Evolutionary conservation across 2,329 filamentous ascomycete species (phyloP).

Genomic region (Dactylellina cionopaga): DNA sequence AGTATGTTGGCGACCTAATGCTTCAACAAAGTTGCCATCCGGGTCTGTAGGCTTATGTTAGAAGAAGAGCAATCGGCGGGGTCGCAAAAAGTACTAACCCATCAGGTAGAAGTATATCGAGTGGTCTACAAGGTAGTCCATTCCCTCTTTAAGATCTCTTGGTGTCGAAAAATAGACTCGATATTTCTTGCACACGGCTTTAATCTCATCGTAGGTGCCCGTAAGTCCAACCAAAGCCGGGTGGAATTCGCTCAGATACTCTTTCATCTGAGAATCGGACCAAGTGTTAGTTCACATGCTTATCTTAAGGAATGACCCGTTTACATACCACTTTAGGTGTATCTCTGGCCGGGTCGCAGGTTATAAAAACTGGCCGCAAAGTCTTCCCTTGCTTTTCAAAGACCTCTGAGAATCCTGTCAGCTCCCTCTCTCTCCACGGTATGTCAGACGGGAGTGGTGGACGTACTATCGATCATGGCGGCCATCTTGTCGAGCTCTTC

Average conservation of each 20-base stretch:
- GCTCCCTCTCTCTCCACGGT: neutral
- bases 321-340: slow-evolving; percentile 74
- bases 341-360: slow-evolving; percentile 92
- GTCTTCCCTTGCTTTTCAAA: slow-evolving; percentile 56
- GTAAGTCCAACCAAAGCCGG: slow-evolving; percentile 85
- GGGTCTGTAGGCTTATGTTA: slow-evolving; percentile 71
- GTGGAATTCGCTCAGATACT: slow-evolving; percentile 92
- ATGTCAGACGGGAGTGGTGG: neutral
- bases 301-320: neutral
- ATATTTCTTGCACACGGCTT: slow-evolving; percentile 93
- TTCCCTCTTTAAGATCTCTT: slow-evolving; percentile 83
- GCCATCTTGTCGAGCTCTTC: slow-evolving; percentile 99
- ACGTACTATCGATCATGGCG: slow-evolving; percentile 78
- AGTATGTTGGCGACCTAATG: slow-evolving; percentile 91
- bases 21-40: slow-evolving; percentile 97
- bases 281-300: too few species aligned
- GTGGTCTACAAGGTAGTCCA: slow-evolving; percentile 98
- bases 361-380: slow-evolving; percentile 86
- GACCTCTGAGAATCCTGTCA: slow-evolving; percentile 53
- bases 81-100: slow-evolving; percentile 65
- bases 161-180: slow-evolving; percentile 97
- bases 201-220: slow-evolving; percentile 92
- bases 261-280: slow-evolving; percentile 67
- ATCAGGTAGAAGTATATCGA: slow-evolving; percentile 99
- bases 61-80: neutral